Evolutionary conservation across 768 basidiomycete genomes (phyloP).

Genomic region (Phlebiopsis gigantea): DNA sequence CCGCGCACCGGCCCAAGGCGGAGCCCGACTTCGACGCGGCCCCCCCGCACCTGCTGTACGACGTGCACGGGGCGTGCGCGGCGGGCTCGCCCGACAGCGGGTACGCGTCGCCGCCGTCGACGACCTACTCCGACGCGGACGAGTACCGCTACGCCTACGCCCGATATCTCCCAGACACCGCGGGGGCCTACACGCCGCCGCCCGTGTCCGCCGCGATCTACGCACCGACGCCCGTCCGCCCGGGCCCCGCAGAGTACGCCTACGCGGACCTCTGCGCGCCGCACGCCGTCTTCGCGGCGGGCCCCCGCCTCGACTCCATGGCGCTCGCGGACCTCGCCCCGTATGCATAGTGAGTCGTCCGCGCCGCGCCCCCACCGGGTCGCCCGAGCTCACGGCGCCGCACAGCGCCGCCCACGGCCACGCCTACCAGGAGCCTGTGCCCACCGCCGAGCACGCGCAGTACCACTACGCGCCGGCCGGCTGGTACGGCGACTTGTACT

Average conservation of each 20-base stretch:
- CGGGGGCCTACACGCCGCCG: neutral
- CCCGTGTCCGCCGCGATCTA: neutral
- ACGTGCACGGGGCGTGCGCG: neutral
- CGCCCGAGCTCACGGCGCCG: too few species aligned
- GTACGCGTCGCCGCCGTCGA: neutral
- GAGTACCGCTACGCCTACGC: neutral
- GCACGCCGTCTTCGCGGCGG: neutral
- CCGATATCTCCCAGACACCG: neutral
- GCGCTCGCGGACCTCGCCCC: neutral
- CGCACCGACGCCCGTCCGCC: constrained; percentile 1
- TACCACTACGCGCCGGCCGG: neutral
- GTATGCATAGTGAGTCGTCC: neutral
- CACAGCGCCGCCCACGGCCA: neutral
- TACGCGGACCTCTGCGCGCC: neutral
- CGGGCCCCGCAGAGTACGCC: neutral
- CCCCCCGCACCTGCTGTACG: neutral
- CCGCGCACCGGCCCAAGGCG: neutral
- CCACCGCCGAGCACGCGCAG: too few species aligned
- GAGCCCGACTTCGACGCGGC: neutral
- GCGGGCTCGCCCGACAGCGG: neutral
- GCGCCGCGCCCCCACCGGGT: too few species aligned
- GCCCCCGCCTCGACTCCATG: neutral
- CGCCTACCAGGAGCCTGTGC: too few species aligned
- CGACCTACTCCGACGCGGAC: neutral
- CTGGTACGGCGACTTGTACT: neutral